phyloP scores from a whole-genome alignment of 306 rosid genomes.

The barrel medic (Medicago truncatula) region DNA sequence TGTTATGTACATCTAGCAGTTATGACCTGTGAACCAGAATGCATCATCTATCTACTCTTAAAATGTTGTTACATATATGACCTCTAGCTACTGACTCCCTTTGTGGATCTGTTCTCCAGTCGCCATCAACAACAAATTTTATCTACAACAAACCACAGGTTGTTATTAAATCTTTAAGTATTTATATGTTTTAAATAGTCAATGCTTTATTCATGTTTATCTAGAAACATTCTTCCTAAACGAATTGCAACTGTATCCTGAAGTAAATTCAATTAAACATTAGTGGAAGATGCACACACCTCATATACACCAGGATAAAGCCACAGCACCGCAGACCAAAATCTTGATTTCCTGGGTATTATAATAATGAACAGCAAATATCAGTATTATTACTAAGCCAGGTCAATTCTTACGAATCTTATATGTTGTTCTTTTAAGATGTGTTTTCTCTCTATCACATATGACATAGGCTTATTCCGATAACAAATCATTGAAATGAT shows the following conservation, averaged over 20 bases:
- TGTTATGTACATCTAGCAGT: slow-evolving; percentile 33
- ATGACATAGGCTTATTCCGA: slow-evolving; percentile 32
- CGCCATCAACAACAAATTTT: slow-evolving; percentile 89
- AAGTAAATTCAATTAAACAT: slow-evolving; percentile 20
- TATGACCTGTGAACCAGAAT: slow-evolving; percentile 35
- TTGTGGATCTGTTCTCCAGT: slow-evolving; percentile 78
- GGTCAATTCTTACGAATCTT: slow-evolving; percentile 7
- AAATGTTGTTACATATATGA: slow-evolving; percentile 77
- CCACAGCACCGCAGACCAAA: slow-evolving; percentile 83
- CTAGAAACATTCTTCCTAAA: slow-evolving; percentile 14
- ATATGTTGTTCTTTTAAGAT: slow-evolving; percentile 13
- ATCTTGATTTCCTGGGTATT: slow-evolving; percentile 61
- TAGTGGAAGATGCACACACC: slow-evolving; percentile 61
- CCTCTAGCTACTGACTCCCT: slow-evolving; percentile 68
- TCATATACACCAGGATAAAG: slow-evolving; percentile 96
- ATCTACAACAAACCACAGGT: slow-evolving; percentile 59
- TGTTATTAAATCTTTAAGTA: slow-evolving; percentile 17
- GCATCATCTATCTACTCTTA: slow-evolving; percentile 66
- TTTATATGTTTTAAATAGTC: not conserved
- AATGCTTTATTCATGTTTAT: not conserved
- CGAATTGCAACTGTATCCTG: not conserved
- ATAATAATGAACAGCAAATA: slow-evolving; percentile 41
- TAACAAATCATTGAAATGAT: slow-evolving; percentile 33
- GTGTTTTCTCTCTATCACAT: slow-evolving; percentile 25
- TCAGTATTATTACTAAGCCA: slow-evolving; percentile 25